Base-by-base conservation (phyloP, 148 eudicot genomes). In the Spergularia marina region DNA sequence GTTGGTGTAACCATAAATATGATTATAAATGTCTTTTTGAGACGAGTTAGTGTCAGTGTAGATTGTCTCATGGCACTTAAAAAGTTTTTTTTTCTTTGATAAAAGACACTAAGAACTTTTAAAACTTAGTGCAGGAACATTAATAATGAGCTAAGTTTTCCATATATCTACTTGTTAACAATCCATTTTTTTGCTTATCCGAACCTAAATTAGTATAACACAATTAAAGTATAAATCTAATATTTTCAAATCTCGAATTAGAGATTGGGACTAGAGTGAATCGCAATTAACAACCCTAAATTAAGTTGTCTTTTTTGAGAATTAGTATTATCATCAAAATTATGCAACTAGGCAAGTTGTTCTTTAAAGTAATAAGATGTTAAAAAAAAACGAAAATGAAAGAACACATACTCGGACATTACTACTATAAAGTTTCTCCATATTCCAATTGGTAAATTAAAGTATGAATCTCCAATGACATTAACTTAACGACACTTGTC, bases 401-500 rank as follows among this genome's bases (percentile, higher is more conserved):
- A 36, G 20, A 41, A 34, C 67, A 63, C 36, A 30, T 30, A 34
- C 25, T 23, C 25, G 25, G 0, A 23, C 47, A 63, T 63, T 34
- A 23, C 25, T 4, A 39, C 2, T 30, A 53, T 57, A 41, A 56
- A 56, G 75, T 57, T 56, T 72, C 30, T 61, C 49, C 47, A n/a
- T 53, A 63, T 44, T 49, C 53, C 5, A 25, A 52, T 14, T 25
- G 53, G 11, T 53, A 69, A 70, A 70, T 41, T 4, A 63, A 30
- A 30, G 30, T 17, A 75, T 65, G n/a, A 75, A 75, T n/a, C 34
- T 15, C 71, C 77, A 53, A 66, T 74, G 72, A 79, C 61, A 74
- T 61, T 78, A 40, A 41, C 36, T 68, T 60, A 12, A 51, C n/a
- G 74, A 79, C 75, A 80, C 71, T 80, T 75, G 78, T 75, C 75